Conservation (phyloP, 2,329 filamentous ascomycete genomes). For the Cercospora canescens region DNA sequence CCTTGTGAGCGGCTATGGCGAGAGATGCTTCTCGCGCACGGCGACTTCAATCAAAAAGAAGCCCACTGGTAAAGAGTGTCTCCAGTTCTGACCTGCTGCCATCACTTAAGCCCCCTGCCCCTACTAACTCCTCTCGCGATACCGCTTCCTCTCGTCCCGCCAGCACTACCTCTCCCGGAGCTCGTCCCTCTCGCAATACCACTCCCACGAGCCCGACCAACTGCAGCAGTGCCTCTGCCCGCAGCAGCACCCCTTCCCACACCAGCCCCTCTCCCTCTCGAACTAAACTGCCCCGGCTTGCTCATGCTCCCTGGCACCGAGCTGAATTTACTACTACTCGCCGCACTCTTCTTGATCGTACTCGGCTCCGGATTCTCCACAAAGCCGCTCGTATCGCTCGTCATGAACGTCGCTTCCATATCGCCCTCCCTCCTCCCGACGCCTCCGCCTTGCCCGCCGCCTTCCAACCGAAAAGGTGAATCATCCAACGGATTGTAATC, state of each 20-base stretch:
- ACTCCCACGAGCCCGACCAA: constrained; percentile 29
- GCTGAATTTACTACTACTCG: constrained; percentile 34
- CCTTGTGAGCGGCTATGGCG: neutral
- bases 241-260: neutral
- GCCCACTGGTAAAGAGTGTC: no score
- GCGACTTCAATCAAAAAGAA: no score
- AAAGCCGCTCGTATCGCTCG: constrained; percentile 87
- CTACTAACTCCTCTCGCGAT: constrained; percentile 33
- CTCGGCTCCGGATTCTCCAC: constrained; percentile 67
- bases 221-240: constrained; percentile 20
- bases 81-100: neutral
- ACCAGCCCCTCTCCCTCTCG: constrained; percentile 32
- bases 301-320: constrained; percentile 23
- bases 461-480: constrained; percentile 25
- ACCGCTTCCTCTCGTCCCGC: constrained; percentile 27
- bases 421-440: constrained; percentile 38
- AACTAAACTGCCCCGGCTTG: constrained; percentile 25
- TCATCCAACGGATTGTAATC: constrained; percentile 22
- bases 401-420: constrained; percentile 84
- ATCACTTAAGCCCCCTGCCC: constrained; percentile 34
- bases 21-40: neutral
- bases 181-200: constrained; percentile 34
- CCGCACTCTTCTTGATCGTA: constrained; percentile 46
- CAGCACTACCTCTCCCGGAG: constrained; percentile 28
- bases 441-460: constrained; percentile 9